Conservation (phyloP, 2,329 filamentous ascomycete species). For the Apiospora hydei region DNA sequence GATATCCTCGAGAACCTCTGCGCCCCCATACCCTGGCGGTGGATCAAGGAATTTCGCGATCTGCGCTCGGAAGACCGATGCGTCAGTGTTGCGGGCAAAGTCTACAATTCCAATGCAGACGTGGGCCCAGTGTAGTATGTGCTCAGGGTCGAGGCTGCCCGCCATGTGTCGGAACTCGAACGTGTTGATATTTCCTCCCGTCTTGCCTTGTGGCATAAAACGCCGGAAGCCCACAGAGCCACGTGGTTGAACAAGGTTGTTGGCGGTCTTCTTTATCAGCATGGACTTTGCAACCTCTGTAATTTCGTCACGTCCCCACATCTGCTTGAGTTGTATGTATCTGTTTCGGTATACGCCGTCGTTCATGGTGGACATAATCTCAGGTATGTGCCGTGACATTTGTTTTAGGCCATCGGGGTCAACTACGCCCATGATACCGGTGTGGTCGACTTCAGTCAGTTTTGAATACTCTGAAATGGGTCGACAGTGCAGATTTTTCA, state of each 20-base stretch:
- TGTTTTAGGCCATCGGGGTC: neutral
- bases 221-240: conserved; percentile 18
- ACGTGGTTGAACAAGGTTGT: neutral
- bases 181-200: conserved; percentile 12
- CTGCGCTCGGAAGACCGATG: neutral
- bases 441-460: neutral
- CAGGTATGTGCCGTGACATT: neutral
- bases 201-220: neutral
- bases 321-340: conserved; percentile 5
- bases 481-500: conserved; percentile 26
- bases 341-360: neutral
- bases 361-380: neutral
- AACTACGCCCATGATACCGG: neutral
- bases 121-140: conserved; percentile 9
- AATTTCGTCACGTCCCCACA: neutral
- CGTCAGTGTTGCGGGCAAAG: neutral
- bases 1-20: conserved; percentile 3
- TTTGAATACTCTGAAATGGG: neutral
- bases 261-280: neutral
- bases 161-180: conserved; percentile 23
- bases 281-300: neutral
- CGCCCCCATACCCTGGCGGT: neutral
- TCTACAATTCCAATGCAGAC: conserved; percentile 3
- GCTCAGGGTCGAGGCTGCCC: conserved; percentile 14
- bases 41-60: conserved; percentile 5